A percentile compares a stretch with the other conserved stretches of the same genome.
These are phyloP conservation scores for Plasmodium malariae DNA, from an alignment of 169 alveolate genomes.

Conservation along the genomic window DNA sequence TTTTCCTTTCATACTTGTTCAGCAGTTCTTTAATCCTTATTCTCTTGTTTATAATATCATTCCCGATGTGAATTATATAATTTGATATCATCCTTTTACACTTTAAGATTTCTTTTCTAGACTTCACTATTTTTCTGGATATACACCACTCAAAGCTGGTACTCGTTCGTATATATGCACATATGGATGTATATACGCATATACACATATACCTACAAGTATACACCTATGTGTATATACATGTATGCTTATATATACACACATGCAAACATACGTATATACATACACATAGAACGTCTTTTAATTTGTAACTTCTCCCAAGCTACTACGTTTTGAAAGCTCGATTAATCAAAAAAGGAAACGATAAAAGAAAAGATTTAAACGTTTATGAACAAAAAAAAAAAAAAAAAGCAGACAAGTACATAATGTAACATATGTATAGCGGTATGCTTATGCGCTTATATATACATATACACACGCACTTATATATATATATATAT, in stretches of 20 bases:
- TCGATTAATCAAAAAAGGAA: too few relatives aligned
- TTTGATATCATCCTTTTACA: constrained; percentile 70
- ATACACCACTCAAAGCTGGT: neutral
- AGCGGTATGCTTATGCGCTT: too few relatives aligned
- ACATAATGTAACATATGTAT: too few relatives aligned
- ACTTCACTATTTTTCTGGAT: neutral
- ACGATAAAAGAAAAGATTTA: too few relatives aligned
- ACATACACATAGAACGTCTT: neutral
- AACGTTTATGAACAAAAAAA: too few relatives aligned
- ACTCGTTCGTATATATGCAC: neutral
- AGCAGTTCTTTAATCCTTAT: constrained; percentile 38
- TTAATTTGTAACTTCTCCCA: too few relatives aligned
- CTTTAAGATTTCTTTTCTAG: neutral
- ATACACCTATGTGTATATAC: neutral
- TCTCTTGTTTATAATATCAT: constrained; percentile 30
- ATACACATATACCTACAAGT: neutral
- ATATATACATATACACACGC: too few relatives aligned
- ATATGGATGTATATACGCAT: neutral
- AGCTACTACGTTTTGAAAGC: too few relatives aligned
- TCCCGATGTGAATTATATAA: constrained; percentile 69
- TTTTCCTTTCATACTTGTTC: constrained; percentile 36
- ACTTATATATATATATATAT: too few relatives aligned
- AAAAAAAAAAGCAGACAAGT: too few relatives aligned
- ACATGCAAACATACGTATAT: neutral
- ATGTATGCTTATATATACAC: neutral